A percentile compares a stretch with the other conserved stretches of the same genome.
These are phyloP conservation scores for Phytophthora cactorum DNA, from an alignment of 352 stramenopile species.

Conservation along the genomic window DNA sequence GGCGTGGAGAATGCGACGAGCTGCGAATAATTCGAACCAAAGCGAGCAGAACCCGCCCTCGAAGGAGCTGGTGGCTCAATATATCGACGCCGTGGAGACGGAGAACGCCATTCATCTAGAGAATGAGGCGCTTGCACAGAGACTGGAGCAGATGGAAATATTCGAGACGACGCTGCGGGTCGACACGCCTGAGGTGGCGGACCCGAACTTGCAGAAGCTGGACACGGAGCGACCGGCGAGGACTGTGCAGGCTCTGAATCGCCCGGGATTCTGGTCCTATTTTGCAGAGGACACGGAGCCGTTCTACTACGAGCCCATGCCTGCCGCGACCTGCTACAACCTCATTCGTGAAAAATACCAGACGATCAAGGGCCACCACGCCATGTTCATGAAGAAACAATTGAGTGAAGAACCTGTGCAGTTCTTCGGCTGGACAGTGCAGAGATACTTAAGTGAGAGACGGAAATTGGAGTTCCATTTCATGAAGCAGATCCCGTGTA, in stretches of 20 bases:
- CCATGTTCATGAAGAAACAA: conserved; percentile 26
- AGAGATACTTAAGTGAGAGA: conserved; percentile 35
- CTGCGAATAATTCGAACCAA: conserved; percentile 1
- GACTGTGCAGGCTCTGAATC: conserved; percentile 19
- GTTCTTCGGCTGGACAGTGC: conserved; percentile 54
- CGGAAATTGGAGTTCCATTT: conserved; percentile 53
- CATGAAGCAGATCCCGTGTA: conserved; percentile 34
- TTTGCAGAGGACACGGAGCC: conserved; percentile 48
- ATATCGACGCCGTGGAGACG: conserved; percentile 31
- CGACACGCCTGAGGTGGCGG: conserved; percentile 29
- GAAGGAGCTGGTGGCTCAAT: conserved; percentile 21
- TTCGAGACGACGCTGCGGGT: conserved; percentile 39
- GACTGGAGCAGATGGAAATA: conserved; percentile 41
- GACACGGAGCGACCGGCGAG: conserved; percentile 15
- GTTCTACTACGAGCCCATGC: conserved; percentile 54
- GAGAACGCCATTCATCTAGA: conserved; percentile 40
- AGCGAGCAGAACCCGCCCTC: conserved; percentile 2
- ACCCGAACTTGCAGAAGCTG: neutral
- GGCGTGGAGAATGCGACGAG: conserved; percentile 8
- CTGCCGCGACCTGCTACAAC: conserved; percentile 23
- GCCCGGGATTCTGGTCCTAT: conserved; percentile 40
- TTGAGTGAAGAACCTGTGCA: conserved; percentile 21
- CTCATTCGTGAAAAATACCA: conserved; percentile 37
- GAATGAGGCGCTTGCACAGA: conserved; percentile 32
- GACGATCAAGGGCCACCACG: conserved; percentile 34